These are phyloP conservation scores for Microdochium trichocladiopsis DNA, from an alignment of 2,329 filamentous ascomycete species.

Conservation along the genomic window DNA sequence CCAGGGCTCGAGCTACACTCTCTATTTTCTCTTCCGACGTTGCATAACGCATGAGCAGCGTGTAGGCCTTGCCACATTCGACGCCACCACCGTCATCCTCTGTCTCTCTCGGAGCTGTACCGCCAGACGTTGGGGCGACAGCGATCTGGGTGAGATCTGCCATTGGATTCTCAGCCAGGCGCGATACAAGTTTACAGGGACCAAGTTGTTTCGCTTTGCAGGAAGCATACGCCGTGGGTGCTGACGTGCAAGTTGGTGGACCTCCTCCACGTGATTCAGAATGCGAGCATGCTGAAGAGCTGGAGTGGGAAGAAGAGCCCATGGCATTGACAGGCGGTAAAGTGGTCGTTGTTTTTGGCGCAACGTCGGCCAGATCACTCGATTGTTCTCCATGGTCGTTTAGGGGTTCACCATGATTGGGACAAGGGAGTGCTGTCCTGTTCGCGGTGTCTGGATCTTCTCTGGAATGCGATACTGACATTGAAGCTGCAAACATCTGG, in stretches of 20 bases:
- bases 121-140: background rate
- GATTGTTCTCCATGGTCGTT: background rate
- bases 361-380: background rate
- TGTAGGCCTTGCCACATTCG: conserved; percentile 7
- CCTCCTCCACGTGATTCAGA: no score
- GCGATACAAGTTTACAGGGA: background rate
- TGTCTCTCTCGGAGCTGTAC: background rate
- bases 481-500: no score
- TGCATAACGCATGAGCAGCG: conserved; percentile 8
- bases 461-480: no score
- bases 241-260: no score
- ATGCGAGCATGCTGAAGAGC: no score
- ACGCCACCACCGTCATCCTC: conserved; percentile 3
- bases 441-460: background rate
- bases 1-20: conserved; percentile 5
- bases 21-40: conserved; percentile 9
- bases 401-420: no score
- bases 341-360: background rate
- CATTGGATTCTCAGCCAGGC: background rate
- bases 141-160: background rate
- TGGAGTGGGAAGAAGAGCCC: background rate
- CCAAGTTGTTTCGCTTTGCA: background rate
- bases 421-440: no score
- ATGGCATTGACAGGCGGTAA: no score
- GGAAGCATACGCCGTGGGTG: no score